phyloP scores from a whole-genome alignment of 768 basidiomycete species.

The Gloeostereum incarnatum region DNA sequence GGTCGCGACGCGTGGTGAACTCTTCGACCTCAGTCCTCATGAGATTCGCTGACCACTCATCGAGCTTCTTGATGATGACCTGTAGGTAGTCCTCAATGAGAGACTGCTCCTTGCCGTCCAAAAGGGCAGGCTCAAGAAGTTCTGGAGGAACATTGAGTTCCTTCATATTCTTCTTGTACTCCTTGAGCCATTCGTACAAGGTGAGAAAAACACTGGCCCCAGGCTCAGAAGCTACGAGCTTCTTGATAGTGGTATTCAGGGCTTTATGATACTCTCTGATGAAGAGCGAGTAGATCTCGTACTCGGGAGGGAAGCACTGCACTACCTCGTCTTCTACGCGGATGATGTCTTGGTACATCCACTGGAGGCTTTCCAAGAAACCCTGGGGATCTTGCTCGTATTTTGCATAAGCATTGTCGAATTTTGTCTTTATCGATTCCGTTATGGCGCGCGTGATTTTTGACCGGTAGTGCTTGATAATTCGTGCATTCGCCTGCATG shows the following conservation, averaged over 20 bases:
- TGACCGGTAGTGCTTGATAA: slow-evolving; percentile 92
- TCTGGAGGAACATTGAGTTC: slow-evolving; percentile 80
- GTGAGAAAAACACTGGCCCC: slow-evolving; percentile 85
- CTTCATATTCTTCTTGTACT: slow-evolving; percentile 93
- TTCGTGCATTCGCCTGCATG: slow-evolving; percentile 85
- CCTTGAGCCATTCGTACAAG: slow-evolving; percentile 91
- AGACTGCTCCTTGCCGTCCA: slow-evolving; percentile 89
- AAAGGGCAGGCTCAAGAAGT: slow-evolving; percentile 78
- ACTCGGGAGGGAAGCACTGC: slow-evolving; percentile 86
- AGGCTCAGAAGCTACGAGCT: slow-evolving; percentile 60
- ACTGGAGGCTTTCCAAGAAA: slow-evolving; percentile 73
- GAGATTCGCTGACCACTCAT: slow-evolving; percentile 93
- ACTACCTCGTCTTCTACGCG: slow-evolving; percentile 87
- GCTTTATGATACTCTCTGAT: slow-evolving; percentile 87
- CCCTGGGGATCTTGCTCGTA: slow-evolving; percentile 54
- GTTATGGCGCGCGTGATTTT: slow-evolving; percentile 78
- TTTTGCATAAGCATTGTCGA: slow-evolving; percentile 56
- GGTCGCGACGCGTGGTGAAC: slow-evolving; percentile 74
- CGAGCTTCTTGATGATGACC: slow-evolving; percentile 88
- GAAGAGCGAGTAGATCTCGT: slow-evolving; percentile 78
- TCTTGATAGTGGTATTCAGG: slow-evolving; percentile 64
- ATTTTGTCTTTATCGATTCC: slow-evolving; percentile 64
- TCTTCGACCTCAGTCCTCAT: slow-evolving; percentile 86
- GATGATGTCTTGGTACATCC: slow-evolving; percentile 94
- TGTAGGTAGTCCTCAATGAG: slow-evolving; percentile 94